Conservation (phyloP, 208 protist genomes). For the Acanthamoeba sp. region DNA sequence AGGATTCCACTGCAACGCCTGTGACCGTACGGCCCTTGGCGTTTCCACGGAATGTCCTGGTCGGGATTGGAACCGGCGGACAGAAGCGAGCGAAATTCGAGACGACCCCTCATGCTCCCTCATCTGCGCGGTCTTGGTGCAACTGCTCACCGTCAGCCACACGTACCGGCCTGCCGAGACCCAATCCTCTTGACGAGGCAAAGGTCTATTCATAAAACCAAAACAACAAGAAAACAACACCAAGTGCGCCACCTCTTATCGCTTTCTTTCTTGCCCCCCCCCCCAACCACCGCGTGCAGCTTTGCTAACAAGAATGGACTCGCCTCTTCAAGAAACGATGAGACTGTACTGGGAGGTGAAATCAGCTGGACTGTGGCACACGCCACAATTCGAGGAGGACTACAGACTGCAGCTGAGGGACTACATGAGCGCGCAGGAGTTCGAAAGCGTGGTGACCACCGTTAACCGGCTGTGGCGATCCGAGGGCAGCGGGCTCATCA, state of each 20-base stretch:
- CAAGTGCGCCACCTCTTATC: no score
- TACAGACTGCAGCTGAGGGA: background rate
- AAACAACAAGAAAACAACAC: background rate
- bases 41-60: background rate
- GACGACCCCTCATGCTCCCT: background rate
- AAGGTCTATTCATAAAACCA: no score
- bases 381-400: constrained; percentile 30
- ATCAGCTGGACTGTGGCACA: background rate
- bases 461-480: constrained; percentile 37
- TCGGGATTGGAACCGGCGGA: background rate
- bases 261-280: no score
- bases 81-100: background rate
- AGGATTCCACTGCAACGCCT: background rate
- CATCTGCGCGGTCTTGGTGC: background rate
- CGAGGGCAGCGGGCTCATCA: background rate
- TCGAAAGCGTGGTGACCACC: background rate
- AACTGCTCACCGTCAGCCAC: background rate
- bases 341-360: background rate
- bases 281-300: no score
- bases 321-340: background rate
- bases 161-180: background rate
- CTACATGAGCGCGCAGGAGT: background rate
- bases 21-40: background rate
- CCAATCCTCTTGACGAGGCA: no score
- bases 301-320: no score